phyloP scores from a whole-genome alignment of 805 yeast genomes.

The Candida ascalaphidarum region DNA sequence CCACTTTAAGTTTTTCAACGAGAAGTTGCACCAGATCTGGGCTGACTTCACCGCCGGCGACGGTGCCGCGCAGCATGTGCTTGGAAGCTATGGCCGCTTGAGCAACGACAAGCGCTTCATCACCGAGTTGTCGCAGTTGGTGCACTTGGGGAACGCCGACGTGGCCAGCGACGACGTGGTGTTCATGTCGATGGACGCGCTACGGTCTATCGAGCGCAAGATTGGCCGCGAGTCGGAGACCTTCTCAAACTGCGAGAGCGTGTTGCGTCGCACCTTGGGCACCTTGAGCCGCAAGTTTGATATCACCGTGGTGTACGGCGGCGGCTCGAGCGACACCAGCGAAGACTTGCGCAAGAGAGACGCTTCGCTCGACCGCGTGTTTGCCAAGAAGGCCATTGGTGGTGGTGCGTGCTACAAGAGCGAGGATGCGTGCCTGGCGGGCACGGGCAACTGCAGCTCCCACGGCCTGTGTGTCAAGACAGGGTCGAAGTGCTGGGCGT shows the following conservation, averaged over 20 bases:
- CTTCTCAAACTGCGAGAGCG: constrained; percentile 27
- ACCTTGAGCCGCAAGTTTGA: constrained; percentile 9
- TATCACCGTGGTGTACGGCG: constrained; percentile 11
- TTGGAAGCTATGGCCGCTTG: constrained; percentile 14
- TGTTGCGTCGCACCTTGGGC: constrained; percentile 15
- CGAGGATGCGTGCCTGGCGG: constrained; percentile 38
- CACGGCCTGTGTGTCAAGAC: constrained; percentile 43
- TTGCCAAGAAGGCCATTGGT: constrained; percentile 6
- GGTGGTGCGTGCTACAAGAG: constrained; percentile 27
- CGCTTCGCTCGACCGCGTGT: constrained; percentile 9
- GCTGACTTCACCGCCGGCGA: constrained; percentile 10
- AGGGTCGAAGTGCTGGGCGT: constrained; percentile 35
- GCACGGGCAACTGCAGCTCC: constrained; percentile 42
- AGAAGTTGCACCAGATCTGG: constrained; percentile 30
- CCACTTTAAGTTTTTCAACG: constrained; percentile 19
- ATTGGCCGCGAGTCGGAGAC: constrained; percentile 35
- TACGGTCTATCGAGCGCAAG: constrained; percentile 31
- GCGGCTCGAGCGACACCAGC: constrained; percentile 5
- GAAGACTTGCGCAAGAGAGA: constrained; percentile 6
- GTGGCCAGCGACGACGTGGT: constrained; percentile 15
- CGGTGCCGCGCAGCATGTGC: constrained; percentile 5
- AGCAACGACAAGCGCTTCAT: constrained; percentile 41
- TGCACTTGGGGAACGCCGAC: constrained; percentile 23
- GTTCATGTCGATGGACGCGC: constrained; percentile 34
- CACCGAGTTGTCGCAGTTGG: constrained; percentile 40